Base-by-base conservation (phyloP, 306 rosid species). In the Alnus rubra region DNA sequence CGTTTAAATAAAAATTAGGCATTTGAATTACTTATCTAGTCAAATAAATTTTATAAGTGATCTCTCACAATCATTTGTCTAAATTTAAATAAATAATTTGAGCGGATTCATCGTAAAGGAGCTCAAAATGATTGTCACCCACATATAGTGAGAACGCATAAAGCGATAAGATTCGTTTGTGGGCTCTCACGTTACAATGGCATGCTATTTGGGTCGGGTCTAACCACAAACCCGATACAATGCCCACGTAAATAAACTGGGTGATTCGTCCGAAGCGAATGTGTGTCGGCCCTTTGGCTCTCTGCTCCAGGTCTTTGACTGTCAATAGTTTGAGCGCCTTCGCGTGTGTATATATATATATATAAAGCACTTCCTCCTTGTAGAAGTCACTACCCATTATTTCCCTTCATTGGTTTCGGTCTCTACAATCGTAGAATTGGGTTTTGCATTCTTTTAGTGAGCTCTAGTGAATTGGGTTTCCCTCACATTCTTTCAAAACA, bases 221-320 rank as follows among this genome's bases (percentile, higher is more conserved):
- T 23, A 3, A 55, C 49, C 69, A 53, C 9, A 14, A 14, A 4
- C 35, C 62, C 55, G 18, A 3, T 14, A 19, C 80, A 53, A 23
- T 9, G 3, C 52, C 14, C 5, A 50, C 14, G 33, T 23, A 52
- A 73, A 63, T 74, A 35, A 60, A 28, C 33, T 35, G 76, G 59
- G 56, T 78, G 51, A 37, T 54, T 54, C 55, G 58, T 33, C 59
- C 39, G 74, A 60, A 85, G 74, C 28, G 45, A 42, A 42, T 42
- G 45, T 52, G 84, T 89, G 97, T 91, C 93, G 93, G 88, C 73
- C 85, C 85, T 82, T 79, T 84, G 78, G 83, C 82, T 83, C 81
- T 23, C 28, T 23, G 28, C 28, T 23, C 28, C 28, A 23, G 28
- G 28, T 23, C 28, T 23, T 23, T 23, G 0, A 23, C 28, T 1